Conservation (phyloP, 805 yeast genomes). For the Saturnispora mendoncae region DNA sequence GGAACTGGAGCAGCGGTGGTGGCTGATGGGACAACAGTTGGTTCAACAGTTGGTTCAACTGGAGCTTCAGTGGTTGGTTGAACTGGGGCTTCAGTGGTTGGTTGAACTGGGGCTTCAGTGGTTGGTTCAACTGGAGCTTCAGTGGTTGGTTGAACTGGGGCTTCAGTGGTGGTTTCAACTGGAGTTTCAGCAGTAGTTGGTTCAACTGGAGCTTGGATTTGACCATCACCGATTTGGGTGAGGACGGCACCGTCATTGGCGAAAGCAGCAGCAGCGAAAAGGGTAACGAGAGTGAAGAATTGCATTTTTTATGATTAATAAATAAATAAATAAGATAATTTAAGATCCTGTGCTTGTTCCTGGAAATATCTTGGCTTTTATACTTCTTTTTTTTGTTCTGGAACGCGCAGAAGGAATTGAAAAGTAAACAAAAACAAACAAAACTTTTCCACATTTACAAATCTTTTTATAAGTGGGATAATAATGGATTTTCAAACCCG, state of each 20-base stretch:
- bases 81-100: conserved; percentile 27
- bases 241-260: conserved; percentile 32
- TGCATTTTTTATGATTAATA: conserved; percentile 15
- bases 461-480: too few species aligned
- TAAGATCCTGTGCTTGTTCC: background rate
- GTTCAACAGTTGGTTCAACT: conserved; percentile 41
- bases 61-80: conserved; percentile 18
- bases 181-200: conserved; percentile 10
- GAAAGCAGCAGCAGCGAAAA: conserved; percentile 21
- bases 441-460: too few species aligned
- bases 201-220: conserved; percentile 36
- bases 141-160: conserved; percentile 44
- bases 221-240: conserved; percentile 55
- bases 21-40: conserved; percentile 9
- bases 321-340: conserved; percentile 5
- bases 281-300: conserved; percentile 17
- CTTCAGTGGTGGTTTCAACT: conserved; percentile 10
- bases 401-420: background rate
- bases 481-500: too few species aligned
- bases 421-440: background rate
- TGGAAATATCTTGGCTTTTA: background rate
- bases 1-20: conserved; percentile 24
- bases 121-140: conserved; percentile 9
- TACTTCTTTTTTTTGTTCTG: background rate
- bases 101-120: conserved; percentile 35